Evolutionary conservation across 2,329 filamentous ascomycete species (phyloP).

Genomic region (Sporothrix curviconia): DNA sequence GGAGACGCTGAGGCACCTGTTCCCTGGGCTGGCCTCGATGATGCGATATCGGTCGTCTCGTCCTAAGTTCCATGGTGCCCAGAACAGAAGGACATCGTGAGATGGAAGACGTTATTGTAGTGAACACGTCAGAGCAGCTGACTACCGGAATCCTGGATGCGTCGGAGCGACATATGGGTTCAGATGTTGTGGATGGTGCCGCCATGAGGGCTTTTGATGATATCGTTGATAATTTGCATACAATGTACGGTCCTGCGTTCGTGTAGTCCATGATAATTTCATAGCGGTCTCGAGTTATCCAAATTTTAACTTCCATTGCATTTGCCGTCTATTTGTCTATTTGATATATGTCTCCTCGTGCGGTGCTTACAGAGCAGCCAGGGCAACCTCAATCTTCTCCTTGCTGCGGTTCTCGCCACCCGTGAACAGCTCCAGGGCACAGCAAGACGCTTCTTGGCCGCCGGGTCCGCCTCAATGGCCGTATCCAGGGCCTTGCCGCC

Average conservation of each 20-base stretch:
- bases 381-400: slow-evolving; percentile 25
- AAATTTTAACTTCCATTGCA: no score
- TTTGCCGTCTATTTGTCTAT: not conserved
- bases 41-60: not conserved
- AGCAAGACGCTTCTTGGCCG: slow-evolving; percentile 31
- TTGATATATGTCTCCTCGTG: not conserved
- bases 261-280: no score
- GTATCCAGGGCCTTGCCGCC: slow-evolving; percentile 36
- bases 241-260: no score
- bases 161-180: no score
- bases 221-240: not conserved
- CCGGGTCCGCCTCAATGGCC: slow-evolving; percentile 34
- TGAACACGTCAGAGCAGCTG: not conserved
- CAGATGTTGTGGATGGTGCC: slow-evolving; percentile 1
- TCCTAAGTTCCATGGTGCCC: not conserved
- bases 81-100: not conserved
- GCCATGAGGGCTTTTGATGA: not conserved
- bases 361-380: slow-evolving; percentile 11
- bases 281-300: no score
- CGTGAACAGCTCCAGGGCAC: slow-evolving; percentile 35
- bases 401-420: slow-evolving; percentile 26
- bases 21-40: not conserved
- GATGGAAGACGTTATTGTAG: not conserved
- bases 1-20: not conserved
- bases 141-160: not conserved